Evolutionary conservation across 176 grass and related monocot species (phyloP).

Genomic region (Poa annua): DNA sequence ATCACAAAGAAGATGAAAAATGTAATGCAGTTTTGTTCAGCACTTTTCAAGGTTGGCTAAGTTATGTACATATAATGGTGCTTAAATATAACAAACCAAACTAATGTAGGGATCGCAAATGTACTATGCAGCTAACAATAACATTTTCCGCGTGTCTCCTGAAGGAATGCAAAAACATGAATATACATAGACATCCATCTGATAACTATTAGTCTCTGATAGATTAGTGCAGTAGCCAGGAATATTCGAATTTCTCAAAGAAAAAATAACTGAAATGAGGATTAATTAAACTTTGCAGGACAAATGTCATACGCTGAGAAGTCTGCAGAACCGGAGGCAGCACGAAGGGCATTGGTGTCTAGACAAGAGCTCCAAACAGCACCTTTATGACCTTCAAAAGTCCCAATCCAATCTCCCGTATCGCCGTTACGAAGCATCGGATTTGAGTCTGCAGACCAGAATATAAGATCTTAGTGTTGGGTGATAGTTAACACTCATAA

Average conservation of each 20-base stretch:
- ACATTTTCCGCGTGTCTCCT: neutral
- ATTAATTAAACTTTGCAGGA: constrained; percentile 24
- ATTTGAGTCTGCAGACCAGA: constrained; percentile 70
- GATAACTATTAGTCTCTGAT: neutral
- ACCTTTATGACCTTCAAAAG: constrained; percentile 98
- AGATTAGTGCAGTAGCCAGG: neutral
- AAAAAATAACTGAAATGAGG: neutral
- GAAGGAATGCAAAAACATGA: constrained; percentile 2
- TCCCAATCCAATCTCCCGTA: constrained; percentile 99
- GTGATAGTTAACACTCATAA: neutral
- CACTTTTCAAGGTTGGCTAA: neutral
- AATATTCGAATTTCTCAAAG: neutral
- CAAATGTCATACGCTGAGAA: constrained; percentile 84
- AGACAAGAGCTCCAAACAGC: constrained; percentile 99
- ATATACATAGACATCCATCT: neutral
- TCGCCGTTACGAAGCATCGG: constrained; percentile 99
- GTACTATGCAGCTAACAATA: neutral
- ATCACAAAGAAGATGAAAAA: constrained; percentile 25
- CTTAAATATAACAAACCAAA: neutral
- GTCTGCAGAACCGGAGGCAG: constrained; percentile 94
- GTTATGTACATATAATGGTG: neutral
- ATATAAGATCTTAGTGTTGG: neutral
- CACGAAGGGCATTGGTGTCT: constrained; percentile 81
- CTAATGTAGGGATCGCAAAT: neutral
- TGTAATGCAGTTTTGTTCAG: neutral